phyloP scores from a whole-genome alignment of 768 basidiomycete genomes.

The Postia placenta region DNA sequence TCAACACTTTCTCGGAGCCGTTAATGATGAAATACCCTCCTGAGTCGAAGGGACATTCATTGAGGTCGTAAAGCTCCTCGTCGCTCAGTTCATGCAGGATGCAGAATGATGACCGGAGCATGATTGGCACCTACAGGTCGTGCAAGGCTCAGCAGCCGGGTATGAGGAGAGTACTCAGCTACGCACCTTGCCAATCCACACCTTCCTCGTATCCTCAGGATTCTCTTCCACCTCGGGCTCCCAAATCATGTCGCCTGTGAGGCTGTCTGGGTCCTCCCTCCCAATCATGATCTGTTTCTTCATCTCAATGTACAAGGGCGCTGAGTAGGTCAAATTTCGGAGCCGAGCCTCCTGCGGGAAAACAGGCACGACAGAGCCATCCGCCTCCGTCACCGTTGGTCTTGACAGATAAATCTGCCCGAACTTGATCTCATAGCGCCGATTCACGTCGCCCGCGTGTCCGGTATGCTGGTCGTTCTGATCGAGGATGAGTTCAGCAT shows the following conservation, averaged over 20 bases:
- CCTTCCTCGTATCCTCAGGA: conserved; percentile 67
- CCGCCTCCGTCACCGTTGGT: conserved; percentile 91
- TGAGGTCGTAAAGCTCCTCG: conserved; percentile 80
- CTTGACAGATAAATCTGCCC: conserved; percentile 96
- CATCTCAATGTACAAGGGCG: conserved; percentile 95
- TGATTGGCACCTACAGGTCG: conserved; percentile 79
- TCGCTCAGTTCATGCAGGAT: conserved; percentile 78
- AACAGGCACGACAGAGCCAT: conserved; percentile 88
- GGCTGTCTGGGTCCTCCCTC: conserved; percentile 73
- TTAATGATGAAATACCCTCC: conserved; percentile 99
- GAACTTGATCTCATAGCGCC: conserved; percentile 95
- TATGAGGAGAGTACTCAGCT: conserved; percentile 8
- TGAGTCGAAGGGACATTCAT: conserved; percentile 98
- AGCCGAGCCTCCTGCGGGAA: conserved; percentile 96
- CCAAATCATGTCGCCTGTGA: conserved; percentile 77
- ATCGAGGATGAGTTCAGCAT: conserved; percentile 90
- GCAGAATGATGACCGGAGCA: conserved; percentile 95
- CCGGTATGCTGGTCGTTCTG: conserved; percentile 96
- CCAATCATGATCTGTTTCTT: conserved; percentile 78
- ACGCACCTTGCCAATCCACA: conserved; percentile 92
- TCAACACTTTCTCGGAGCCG: conserved; percentile 99
- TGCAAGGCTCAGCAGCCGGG: not conserved
- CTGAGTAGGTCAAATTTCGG: conserved; percentile 93
- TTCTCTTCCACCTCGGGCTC: conserved; percentile 63
- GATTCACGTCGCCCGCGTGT: conserved; percentile 68